Base-by-base conservation (phyloP, 1,284 basidiomycete genomes). In the Sphagnurus paluster region DNA sequence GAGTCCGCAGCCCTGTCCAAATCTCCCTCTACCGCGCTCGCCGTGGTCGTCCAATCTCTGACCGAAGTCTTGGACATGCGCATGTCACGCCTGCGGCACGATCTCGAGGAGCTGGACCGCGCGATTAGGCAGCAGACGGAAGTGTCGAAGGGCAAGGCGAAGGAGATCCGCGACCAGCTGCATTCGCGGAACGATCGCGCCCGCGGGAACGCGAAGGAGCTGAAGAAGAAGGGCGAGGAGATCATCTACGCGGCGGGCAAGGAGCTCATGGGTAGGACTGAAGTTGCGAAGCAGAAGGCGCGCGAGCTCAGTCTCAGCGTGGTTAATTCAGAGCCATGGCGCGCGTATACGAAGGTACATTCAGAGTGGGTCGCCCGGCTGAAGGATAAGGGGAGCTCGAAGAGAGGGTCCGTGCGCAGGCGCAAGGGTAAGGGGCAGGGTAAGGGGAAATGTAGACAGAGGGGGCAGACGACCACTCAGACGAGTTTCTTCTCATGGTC, bases 21-120 rank as follows among this genome's bases (percentile, higher is more conserved):
- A n/a, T n/a, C n/a, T n/a, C n/a, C n/a, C n/a, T 61, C 70, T 21
- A 65, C 72, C 34, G 57, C 71, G 2, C 56, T 75, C 44, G 74
- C 70, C 56, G 63, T 73, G 38, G 56, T 78, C 30, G 65, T 68
- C 20, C 70, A 71, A 50, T 70, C 78, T 6, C 61, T 83, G 16
- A 77, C 71, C 16, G 75, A 77, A 53, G 72, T 74, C 35, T 63
- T 84, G 52, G 80, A 76, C 47, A 66, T 69, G 16, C 70, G 71
- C 11, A 58, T 70, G 41, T 70, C 68, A 43, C 69, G 72, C 8
- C 54, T 78, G 17, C 67, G 69, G 8, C 67, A 66, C 41, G 82
- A 86, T 45, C 56, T 83, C 39, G 84, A 87, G 53, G 79, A 75
- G 1, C 71, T 88, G 29, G 66, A 73, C 46, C 63, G 65, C 16